phyloP scores from a whole-genome alignment of 1,284 basidiomycete genomes.

The Cryptococcus sp. region DNA sequence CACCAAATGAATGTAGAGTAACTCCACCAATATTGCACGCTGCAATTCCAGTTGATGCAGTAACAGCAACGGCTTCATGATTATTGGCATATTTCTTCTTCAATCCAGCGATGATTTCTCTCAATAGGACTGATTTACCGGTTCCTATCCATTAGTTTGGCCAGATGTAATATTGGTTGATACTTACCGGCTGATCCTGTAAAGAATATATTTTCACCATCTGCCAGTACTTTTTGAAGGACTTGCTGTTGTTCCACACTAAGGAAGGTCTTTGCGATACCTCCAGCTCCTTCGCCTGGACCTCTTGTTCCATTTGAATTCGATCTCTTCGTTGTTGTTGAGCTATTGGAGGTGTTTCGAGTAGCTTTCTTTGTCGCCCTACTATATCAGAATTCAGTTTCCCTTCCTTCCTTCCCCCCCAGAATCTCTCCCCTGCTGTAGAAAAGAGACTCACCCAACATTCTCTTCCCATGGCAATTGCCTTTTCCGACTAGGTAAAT shows the following conservation, averaged over 20 bases:
- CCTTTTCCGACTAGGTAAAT: constrained; percentile 20
- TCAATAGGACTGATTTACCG: constrained; percentile 89
- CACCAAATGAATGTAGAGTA: constrained; percentile 88
- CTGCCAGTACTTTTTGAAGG: constrained; percentile 62
- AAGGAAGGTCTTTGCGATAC: constrained; percentile 53
- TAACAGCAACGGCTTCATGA: constrained; percentile 68
- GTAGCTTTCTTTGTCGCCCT: constrained; percentile 17
- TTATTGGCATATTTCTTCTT: constrained; percentile 52
- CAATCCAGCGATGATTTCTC: constrained; percentile 73
- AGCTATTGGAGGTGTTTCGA: not conserved
- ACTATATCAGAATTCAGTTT: not conserved
- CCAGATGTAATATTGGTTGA: not conserved
- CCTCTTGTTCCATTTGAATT: constrained; percentile 5
- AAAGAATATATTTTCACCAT: constrained; percentile 82
- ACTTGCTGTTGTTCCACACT: constrained; percentile 81
- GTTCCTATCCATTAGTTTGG: constrained; percentile 59
- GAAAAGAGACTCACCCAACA: constrained; percentile 18
- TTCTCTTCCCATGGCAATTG: constrained; percentile 39
- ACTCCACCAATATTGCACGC: constrained; percentile 90
- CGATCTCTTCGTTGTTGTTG: constrained; percentile 1
- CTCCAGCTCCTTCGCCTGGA: constrained; percentile 22
- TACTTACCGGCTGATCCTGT: constrained; percentile 88
- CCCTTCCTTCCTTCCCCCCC: too few species aligned
- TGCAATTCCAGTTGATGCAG: constrained; percentile 86
- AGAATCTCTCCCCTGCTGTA: too few species aligned